Percentiles rank a stretch among this genome's conserved stretches.
Evolutionary conservation across 2,329 filamentous ascomycete genomes (phyloP).

Genomic region (Mollisia scopiformis): DNA sequence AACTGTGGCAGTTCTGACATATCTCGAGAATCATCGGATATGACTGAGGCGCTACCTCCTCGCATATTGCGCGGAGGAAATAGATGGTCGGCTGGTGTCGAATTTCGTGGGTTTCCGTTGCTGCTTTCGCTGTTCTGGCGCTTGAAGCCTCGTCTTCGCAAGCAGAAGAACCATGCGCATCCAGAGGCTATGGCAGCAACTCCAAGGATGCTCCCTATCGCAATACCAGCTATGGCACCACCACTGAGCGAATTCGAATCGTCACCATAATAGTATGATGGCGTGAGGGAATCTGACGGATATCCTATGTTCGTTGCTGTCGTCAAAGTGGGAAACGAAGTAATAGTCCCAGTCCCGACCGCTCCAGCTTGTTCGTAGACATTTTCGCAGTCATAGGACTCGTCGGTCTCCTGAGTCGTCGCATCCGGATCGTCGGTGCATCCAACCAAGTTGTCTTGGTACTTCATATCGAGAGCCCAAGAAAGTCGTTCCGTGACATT

Average conservation of each 20-base stretch:
- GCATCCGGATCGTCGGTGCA: not conserved
- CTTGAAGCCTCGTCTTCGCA: not conserved
- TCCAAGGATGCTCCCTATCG: conserved; percentile 52
- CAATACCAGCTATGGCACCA: not conserved
- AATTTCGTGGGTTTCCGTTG: not conserved
- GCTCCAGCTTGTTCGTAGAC: not conserved
- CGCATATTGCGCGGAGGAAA: not conserved
- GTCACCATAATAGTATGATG: not conserved
- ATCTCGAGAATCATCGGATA: conserved; percentile 1
- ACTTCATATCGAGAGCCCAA: conserved; percentile 44
- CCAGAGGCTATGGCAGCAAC: conserved; percentile 27
- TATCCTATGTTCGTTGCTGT: not conserved
- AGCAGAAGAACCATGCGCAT: not conserved
- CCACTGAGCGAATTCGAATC: not conserved
- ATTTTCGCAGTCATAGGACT: not conserved
- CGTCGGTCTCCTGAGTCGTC: too few species aligned
- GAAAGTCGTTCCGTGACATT: conserved; percentile 67
- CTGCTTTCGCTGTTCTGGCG: not conserved
- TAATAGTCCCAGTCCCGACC: not conserved
- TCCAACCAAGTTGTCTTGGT: not conserved
- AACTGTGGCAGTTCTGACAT: not conserved
- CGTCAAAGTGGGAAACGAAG: not conserved
- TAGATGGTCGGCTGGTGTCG: not conserved
- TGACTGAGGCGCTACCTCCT: not conserved
- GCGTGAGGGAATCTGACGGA: not conserved